Evolutionary conservation across 306 rosid genomes (phyloP), one percentile per base, ranked within the genome.

Genomic region (Crataegus laevigata): DNA sequence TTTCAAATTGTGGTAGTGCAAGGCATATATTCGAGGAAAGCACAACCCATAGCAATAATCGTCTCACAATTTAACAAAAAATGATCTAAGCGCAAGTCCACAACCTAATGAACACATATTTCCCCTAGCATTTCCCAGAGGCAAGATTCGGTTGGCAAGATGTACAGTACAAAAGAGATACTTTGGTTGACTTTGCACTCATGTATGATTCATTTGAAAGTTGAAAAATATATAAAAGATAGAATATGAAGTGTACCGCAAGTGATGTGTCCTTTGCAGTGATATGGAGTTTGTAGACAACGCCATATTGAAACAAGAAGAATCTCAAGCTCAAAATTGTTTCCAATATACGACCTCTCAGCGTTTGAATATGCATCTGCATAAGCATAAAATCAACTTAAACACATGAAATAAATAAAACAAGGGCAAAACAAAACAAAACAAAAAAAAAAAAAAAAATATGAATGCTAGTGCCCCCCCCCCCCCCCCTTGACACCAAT

Each of bases 281-380:
- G 58, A 92, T 87, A 77, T 92, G 84, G 66, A 94, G 90, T 85
- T 94, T 94, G 84, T 94, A 94, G 45, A 94, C 99, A 73, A 92
- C 58, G 64, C 99, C 99, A 68, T 87, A 94, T 76, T 94, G 97
- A 85, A 94, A 94, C 28, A 89, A 0, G 24, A 92, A 72, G 87
- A 94, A 94, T 82, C 99, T 92, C 74, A 80, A 40, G 76, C 96
- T 94, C 86, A 94, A 86, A 82, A 92, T 83, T 50, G 99, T 90
- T 84, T 94, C 99, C 85, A 94, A 80, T 73, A 94, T 86, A 76
- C 96, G 96, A 69, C 99, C 97, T 81, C 99, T 86, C 72, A 82
- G 52, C 54, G 96, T 94, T 82, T 92, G 96, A 77, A 94, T 90
- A 68, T 92, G 99, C 79, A 82, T 73, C 99, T 92, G 78, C 78